Conservation (phyloP, 352 stramenopile species). For the Phytophthora citricola region DNA sequence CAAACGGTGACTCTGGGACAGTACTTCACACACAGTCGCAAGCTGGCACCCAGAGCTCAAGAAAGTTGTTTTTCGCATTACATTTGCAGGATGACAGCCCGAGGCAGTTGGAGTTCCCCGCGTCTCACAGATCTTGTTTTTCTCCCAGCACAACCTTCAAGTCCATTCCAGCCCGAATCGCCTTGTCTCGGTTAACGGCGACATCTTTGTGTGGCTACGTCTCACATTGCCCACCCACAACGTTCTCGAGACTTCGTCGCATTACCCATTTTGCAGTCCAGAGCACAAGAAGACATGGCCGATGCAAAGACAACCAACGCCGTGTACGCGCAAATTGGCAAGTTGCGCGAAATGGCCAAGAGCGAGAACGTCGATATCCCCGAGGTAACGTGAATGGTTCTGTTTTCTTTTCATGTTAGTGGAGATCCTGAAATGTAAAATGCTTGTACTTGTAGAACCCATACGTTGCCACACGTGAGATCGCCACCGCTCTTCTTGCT, state of each 20-base stretch:
- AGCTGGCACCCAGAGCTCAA: constrained; percentile 2
- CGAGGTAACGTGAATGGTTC: constrained; percentile 15
- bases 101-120: constrained; percentile 6
- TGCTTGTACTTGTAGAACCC: constrained; percentile 18
- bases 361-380: constrained; percentile 31
- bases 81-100: not conserved
- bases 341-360: constrained; percentile 26
- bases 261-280: constrained; percentile 26
- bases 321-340: constrained; percentile 35
- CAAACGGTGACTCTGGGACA: constrained; percentile 2
- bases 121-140: constrained; percentile 14
- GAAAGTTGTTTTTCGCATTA: too few relatives aligned
- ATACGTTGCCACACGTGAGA: constrained; percentile 27
- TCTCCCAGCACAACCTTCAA: too few relatives aligned
- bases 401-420: too few relatives aligned
- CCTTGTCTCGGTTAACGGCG: constrained; percentile 25
- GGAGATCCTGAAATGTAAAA: too few relatives aligned
- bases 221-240: constrained; percentile 10
- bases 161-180: constrained; percentile 2
- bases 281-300: constrained; percentile 16
- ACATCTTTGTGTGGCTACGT: constrained; percentile 25
- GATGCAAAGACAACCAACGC: constrained; percentile 27
- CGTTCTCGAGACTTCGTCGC: constrained; percentile 8
- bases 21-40: constrained; percentile 16
- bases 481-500: constrained; percentile 32